A percentile compares a stretch with the other conserved stretches of the same genome.
These are phyloP conservation scores for Penicillium sp. DNA, from an alignment of 2,329 filamentous ascomycete genomes.

Conservation along the genomic window DNA sequence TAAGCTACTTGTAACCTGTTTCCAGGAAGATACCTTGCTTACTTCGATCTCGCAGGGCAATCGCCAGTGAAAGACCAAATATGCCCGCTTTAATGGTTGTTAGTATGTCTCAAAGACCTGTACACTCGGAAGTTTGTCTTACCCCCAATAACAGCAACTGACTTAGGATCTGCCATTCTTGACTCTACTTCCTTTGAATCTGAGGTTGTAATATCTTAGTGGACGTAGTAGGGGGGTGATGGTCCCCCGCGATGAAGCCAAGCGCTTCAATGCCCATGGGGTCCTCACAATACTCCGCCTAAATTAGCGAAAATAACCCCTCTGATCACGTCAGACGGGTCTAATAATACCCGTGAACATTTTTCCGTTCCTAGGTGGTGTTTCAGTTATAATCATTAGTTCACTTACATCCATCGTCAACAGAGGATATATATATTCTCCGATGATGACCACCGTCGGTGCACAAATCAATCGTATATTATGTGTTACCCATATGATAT, in stretches of 20 bases:
- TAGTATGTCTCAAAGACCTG: not conserved
- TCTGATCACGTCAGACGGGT: not conserved
- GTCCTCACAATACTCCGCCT: not conserved
- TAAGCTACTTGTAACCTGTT: not conserved
- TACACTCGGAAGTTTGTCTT: not conserved
- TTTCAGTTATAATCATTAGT: not conserved
- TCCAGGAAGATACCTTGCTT: not conserved
- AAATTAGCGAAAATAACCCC: not conserved
- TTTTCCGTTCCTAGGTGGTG: not conserved
- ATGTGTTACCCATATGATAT: not conserved
- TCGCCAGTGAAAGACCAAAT: slow-evolving; percentile 18
- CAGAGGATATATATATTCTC: not conserved
- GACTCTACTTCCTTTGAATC: not conserved
- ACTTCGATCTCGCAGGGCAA: slow-evolving; percentile 16
- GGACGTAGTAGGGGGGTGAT: not conserved
- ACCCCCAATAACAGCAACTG: slow-evolving; percentile 19
- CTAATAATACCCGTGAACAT: too few species aligned
- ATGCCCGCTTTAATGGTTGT: slow-evolving; percentile 12
- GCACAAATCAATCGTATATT: not conserved
- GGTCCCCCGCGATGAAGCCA: not conserved
- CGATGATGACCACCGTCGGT: not conserved
- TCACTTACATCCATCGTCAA: not conserved
- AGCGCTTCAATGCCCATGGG: not conserved
- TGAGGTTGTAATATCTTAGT: not conserved
- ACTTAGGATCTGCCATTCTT: slow-evolving; percentile 11